phyloP scores from a whole-genome alignment of 768 basidiomycete species.

The Suillus paluster region DNA sequence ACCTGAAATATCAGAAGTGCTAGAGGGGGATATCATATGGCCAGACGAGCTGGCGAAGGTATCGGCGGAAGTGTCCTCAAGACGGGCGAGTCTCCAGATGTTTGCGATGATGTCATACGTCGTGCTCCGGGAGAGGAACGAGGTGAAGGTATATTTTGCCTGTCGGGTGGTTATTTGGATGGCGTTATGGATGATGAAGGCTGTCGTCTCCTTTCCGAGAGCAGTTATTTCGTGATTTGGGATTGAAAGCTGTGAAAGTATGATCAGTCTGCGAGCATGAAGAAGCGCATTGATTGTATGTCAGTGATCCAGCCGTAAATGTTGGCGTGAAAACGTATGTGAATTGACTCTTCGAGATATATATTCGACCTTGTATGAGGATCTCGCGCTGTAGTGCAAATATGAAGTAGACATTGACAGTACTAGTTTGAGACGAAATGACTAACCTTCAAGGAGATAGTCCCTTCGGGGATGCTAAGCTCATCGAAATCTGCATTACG shows the following conservation, averaged over 20 bases:
- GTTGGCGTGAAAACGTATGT: constrained; percentile 99
- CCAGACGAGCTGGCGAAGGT: constrained; percentile 20
- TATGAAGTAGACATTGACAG: constrained; percentile 5
- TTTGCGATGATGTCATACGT: constrained; percentile 95
- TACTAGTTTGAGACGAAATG: constrained; percentile 11
- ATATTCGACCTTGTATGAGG: constrained; percentile 92
- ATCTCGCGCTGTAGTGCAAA: constrained; percentile 91
- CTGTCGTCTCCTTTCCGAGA: constrained; percentile 96
- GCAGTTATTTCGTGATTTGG: constrained; percentile 85
- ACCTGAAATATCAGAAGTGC: constrained; percentile 20
- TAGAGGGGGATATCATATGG: constrained; percentile 23
- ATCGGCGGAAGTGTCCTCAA: constrained; percentile 54
- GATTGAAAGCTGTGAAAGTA: constrained; percentile 66
- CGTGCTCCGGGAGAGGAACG: constrained; percentile 94
- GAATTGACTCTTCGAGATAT: constrained; percentile 99
- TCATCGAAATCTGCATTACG: constrained; percentile 96
- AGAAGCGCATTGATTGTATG: constrained; percentile 57
- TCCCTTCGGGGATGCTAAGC: constrained; percentile 90
- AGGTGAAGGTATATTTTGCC: constrained; percentile 91
- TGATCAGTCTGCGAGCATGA: constrained; percentile 12
- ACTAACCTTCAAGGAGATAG: constrained; percentile 94
- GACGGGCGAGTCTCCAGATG: constrained; percentile 91
- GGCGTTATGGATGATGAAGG: constrained; percentile 96
- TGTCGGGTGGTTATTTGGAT: constrained; percentile 86
- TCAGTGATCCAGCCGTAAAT: constrained; percentile 99